Evolutionary conservation across 371 early-diverging fungal genomes (phyloP).

Genomic region (Rhizopus delemar): DNA sequence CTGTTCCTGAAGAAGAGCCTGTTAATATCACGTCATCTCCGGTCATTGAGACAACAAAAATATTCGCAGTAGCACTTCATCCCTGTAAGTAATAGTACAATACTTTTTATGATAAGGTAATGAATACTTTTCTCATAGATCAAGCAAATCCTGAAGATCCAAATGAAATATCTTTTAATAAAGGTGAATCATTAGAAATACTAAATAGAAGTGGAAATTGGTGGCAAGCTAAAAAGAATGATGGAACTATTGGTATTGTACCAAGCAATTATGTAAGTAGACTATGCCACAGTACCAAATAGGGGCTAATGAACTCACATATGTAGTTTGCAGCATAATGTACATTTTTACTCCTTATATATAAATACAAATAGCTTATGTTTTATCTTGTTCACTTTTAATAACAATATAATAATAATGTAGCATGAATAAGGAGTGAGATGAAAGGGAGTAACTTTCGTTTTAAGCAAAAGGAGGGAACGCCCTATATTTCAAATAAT

Average conservation of each 20-base stretch:
- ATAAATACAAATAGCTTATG: too few relatives aligned
- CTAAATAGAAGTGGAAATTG: slow-evolving; percentile 90
- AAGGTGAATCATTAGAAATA: slow-evolving; percentile 84
- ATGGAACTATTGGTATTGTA: slow-evolving; percentile 85
- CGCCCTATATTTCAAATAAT: neutral
- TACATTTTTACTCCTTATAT: neutral
- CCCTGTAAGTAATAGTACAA: too few relatives aligned
- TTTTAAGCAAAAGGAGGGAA: slow-evolving; percentile 8
- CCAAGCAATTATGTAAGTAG: slow-evolving; percentile 82
- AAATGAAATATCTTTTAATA: slow-evolving; percentile 83
- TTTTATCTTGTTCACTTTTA: too few relatives aligned
- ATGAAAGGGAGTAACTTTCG: too few relatives aligned
- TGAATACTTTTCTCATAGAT: slow-evolving; percentile 33
- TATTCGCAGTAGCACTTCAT: too few relatives aligned
- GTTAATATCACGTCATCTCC: too few relatives aligned
- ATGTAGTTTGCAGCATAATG: neutral
- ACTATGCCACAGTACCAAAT: neutral
- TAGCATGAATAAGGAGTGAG: too few relatives aligned
- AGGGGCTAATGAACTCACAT: neutral
- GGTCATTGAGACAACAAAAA: too few relatives aligned
- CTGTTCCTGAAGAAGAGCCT: too few relatives aligned
- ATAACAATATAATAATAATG: too few relatives aligned
- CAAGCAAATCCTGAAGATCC: slow-evolving; percentile 87
- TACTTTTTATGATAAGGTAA: too few relatives aligned
- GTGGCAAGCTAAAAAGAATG: slow-evolving; percentile 89